These are phyloP conservation scores for Pulveroboletus sp. DNA, from an alignment of 768 basidiomycete species.

Conservation along the genomic window DNA sequence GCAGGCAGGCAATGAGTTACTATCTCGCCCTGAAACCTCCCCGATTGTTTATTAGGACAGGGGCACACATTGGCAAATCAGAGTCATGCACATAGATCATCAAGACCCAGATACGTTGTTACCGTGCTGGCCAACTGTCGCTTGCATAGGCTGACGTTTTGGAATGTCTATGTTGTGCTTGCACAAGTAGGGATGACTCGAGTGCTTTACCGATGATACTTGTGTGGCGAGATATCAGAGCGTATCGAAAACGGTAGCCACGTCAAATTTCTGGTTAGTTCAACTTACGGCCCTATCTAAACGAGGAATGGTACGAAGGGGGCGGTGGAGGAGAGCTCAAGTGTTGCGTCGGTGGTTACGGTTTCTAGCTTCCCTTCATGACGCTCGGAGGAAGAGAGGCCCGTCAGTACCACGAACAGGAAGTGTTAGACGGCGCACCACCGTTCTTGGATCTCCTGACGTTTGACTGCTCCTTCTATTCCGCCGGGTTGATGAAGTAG, in stretches of 20 bases:
- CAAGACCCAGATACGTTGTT: conserved; percentile 28
- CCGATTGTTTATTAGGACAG: conserved; percentile 38
- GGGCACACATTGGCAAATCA: conserved; percentile 54
- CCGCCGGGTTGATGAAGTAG: conserved; percentile 35
- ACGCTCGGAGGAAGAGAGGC: conserved; percentile 29
- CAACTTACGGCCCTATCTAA: conserved; percentile 52
- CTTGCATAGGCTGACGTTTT: conserved; percentile 44
- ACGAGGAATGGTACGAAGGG: conserved; percentile 41
- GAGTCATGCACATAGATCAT: conserved; percentile 32
- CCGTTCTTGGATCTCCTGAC: conserved; percentile 41
- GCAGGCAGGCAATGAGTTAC: conserved; percentile 33
- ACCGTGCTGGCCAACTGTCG: conserved; percentile 37
- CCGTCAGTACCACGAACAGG: neutral
- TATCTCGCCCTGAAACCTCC: neutral
- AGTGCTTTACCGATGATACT: no score
- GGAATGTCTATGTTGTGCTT: no score
- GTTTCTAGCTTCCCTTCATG: conserved; percentile 47
- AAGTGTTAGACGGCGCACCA: conserved; percentile 29
- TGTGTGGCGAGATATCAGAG: no score
- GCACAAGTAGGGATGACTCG: no score
- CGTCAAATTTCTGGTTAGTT: conserved; percentile 48
- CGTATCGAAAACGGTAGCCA: conserved; percentile 45
- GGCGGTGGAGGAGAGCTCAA: conserved; percentile 46
- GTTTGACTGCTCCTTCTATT: conserved; percentile 43
- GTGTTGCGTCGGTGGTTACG: conserved; percentile 40